Evolutionary conservation across 768 basidiomycete genomes (phyloP).

Genomic region (Mrakia frigida): DNA sequence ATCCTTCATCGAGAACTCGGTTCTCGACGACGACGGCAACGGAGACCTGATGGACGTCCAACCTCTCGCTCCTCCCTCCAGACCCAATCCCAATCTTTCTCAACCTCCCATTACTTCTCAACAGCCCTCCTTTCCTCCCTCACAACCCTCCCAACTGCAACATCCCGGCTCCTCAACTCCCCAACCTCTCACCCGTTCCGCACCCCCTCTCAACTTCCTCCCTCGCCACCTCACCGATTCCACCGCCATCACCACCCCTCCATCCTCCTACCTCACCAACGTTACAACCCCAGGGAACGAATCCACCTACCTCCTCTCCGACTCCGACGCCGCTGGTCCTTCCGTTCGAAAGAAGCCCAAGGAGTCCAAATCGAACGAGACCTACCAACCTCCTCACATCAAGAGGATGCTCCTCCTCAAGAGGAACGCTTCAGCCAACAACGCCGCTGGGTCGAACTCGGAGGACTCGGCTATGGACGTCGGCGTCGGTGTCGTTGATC

Average conservation of each 20-base stretch:
- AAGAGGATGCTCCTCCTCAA: not conserved
- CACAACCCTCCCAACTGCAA: not conserved
- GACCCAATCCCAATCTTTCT: not conserved
- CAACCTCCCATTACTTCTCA: not conserved
- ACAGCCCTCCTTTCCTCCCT: not conserved
- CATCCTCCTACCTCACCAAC: not conserved
- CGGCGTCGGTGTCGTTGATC: not conserved
- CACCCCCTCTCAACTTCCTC: not conserved
- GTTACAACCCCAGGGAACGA: not conserved
- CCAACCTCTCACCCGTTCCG: not conserved
- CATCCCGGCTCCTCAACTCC: not conserved
- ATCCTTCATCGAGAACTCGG: not conserved
- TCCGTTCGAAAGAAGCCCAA: not conserved
- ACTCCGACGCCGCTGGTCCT: not conserved
- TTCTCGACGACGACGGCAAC: not conserved
- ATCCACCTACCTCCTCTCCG: not conserved
- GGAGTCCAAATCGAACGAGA: not conserved
- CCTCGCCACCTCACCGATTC: not conserved
- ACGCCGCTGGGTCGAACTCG: not conserved
- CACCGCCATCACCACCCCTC: not conserved
- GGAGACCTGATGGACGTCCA: not conserved
- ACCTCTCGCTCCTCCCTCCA: not conserved
- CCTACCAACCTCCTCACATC: not conserved
- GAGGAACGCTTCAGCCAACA: not conserved
- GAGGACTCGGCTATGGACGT: too few species aligned